Conservation (phyloP, 1,139 yeast species). For the Eremothecium cymbalariae region DNA sequence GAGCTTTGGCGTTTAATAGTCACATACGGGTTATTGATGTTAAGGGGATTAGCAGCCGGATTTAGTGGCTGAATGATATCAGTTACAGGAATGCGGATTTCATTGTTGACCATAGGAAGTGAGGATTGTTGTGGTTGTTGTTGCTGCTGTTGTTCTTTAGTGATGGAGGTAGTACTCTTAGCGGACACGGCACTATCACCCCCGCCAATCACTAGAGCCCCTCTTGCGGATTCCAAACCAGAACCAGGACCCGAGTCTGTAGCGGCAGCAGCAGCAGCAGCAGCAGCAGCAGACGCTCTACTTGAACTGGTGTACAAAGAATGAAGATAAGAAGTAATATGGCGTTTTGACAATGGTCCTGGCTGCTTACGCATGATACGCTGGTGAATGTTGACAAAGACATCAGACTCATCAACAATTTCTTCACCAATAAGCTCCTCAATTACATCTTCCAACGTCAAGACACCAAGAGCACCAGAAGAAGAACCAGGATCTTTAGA, state of each 20-base stretch:
- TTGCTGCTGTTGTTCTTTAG: no score
- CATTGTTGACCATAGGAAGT: not conserved
- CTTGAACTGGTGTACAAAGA: slow-evolving; percentile 33
- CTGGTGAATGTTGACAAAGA: slow-evolving; percentile 84
- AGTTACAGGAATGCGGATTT: slow-evolving; percentile 26
- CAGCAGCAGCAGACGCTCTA: slow-evolving; percentile 6
- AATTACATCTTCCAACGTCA: slow-evolving; percentile 92
- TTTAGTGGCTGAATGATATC: slow-evolving; percentile 46
- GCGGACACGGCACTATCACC: not conserved
- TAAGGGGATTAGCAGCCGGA: slow-evolving; percentile 74
- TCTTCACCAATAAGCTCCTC: slow-evolving; percentile 98
- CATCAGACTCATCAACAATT: slow-evolving; percentile 95
- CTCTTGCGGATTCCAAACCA: not conserved
- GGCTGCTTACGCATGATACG: slow-evolving; percentile 73
- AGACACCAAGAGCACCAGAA: slow-evolving; percentile 80
- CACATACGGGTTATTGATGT: slow-evolving; percentile 61
- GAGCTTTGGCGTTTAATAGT: slow-evolving; percentile 51
- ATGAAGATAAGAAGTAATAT: slow-evolving; percentile 61
- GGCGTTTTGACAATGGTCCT: slow-evolving; percentile 73
- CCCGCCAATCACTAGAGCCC: not conserved
- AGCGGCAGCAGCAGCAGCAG: slow-evolving; percentile 16
- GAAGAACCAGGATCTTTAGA: slow-evolving; percentile 83
- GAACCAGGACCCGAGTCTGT: slow-evolving; percentile 2
- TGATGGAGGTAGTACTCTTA: no score
- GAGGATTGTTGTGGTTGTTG: not conserved